A percentile compares a stretch with the other conserved stretches of the same genome.
Evolutionary conservation across 108 stramenopile genomes (phyloP).

Genomic region (Conticribra guillardii): DNA sequence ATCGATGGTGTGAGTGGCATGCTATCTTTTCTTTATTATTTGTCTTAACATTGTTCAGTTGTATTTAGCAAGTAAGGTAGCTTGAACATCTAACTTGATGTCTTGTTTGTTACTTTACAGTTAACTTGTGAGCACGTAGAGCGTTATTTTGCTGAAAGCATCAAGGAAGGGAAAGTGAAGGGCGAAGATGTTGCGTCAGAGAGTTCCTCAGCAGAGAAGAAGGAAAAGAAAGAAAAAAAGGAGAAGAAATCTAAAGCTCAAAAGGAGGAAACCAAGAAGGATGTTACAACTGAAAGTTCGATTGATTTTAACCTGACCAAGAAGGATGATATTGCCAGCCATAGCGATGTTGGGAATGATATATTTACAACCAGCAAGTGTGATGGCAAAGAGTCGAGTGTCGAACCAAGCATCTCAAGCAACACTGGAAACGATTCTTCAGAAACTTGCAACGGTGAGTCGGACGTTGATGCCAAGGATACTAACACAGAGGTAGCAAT

Average conservation of each 20-base stretch:
- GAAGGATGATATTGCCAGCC: neutral
- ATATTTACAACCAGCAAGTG: no score
- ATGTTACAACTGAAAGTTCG: neutral
- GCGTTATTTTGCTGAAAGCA: neutral
- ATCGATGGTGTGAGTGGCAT: conserved; percentile 79
- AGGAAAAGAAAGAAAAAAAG: conserved; percentile 5
- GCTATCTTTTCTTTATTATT: no score
- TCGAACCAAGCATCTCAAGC: no score
- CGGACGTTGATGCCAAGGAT: no score
- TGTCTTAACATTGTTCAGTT: conserved; percentile 79
- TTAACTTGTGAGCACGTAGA: neutral
- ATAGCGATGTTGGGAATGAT: neutral
- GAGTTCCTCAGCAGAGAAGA: conserved; percentile 8
- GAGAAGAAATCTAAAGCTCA: neutral
- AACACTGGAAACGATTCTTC: no score
- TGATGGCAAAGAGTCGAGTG: no score
- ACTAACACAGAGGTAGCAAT: neutral
- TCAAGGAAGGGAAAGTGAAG: conserved; percentile 25
- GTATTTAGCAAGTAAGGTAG: conserved; percentile 69
- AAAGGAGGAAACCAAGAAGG: neutral
- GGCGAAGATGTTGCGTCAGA: conserved; percentile 3
- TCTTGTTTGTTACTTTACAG: neutral
- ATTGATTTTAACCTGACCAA: neutral
- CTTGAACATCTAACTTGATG: conserved; percentile 4
- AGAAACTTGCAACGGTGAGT: no score